Conservation (phyloP, 176 grass and related monocot species). For the Paspalum vaginatum region DNA sequence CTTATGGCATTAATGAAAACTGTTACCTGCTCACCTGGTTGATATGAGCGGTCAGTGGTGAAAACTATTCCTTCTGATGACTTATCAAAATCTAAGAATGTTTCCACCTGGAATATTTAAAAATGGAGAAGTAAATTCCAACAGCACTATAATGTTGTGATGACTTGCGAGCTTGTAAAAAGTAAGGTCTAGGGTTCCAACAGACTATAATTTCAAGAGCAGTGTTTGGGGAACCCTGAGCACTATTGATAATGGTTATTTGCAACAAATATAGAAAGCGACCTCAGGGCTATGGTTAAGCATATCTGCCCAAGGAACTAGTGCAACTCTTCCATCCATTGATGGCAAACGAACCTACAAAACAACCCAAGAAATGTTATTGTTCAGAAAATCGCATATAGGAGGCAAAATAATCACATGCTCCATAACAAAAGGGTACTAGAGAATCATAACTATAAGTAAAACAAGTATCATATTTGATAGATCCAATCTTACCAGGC, state of each 20-base stretch:
- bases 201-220: no score
- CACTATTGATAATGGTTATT: background rate
- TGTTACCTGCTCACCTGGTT: slow-evolving; percentile 99
- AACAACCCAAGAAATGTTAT: slow-evolving; percentile 10
- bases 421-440: background rate
- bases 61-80: slow-evolving; percentile 90
- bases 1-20: slow-evolving; percentile 40
- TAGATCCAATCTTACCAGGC: slow-evolving; percentile 66
- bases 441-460: background rate
- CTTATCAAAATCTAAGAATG: slow-evolving; percentile 98
- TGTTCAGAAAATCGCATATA: no score
- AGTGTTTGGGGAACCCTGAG: slow-evolving; percentile 10
- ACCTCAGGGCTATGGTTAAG: slow-evolving; percentile 98
- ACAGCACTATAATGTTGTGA: slow-evolving; percentile 23
- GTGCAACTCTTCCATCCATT: slow-evolving; percentile 87
- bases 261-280: slow-evolving; percentile 25
- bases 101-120: slow-evolving; percentile 73
- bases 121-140: slow-evolving; percentile 21
- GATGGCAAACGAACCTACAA: slow-evolving; percentile 94
- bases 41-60: slow-evolving; percentile 79
- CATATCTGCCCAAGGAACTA: slow-evolving; percentile 99
- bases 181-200: background rate
- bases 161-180: slow-evolving; percentile 11
- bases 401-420: background rate
- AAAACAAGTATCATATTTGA: slow-evolving; percentile 27